Percentiles rank a stretch among this genome's conserved stretches.
These are phyloP conservation scores for Lipomyces mesembrius DNA, from an alignment of 805 yeast species.

Conservation along the genomic window DNA sequence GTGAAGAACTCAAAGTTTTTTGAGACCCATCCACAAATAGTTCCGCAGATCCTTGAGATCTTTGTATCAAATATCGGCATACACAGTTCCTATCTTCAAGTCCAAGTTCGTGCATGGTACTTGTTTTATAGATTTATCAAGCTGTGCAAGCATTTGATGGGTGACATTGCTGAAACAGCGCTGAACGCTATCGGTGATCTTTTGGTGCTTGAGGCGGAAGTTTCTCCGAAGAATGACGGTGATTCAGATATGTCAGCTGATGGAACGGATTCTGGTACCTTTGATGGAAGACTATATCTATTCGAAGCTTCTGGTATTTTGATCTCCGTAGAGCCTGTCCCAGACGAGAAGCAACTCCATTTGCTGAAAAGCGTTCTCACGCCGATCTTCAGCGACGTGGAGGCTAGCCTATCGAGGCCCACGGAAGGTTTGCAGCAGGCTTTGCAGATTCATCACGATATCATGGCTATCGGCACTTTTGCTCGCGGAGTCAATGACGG, in stretches of 20 bases:
- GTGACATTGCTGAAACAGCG: slow-evolving; percentile 61
- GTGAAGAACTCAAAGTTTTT: slow-evolving; percentile 76
- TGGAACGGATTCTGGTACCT: slow-evolving; percentile 56
- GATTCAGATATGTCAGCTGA: slow-evolving; percentile 58
- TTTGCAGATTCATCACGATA: slow-evolving; percentile 80
- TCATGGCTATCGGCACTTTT: slow-evolving; percentile 88
- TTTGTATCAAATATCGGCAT: slow-evolving; percentile 83
- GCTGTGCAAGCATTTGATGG: slow-evolving; percentile 68
- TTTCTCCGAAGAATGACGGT: slow-evolving; percentile 44
- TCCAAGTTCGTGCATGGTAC: slow-evolving; percentile 87
- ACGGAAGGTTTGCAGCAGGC: slow-evolving; percentile 53
- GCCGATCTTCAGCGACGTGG: slow-evolving; percentile 75
- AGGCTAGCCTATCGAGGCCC: slow-evolving; percentile 58
- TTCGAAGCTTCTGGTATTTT: slow-evolving; percentile 87
- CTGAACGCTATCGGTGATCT: slow-evolving; percentile 63
- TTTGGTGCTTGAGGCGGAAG: slow-evolving; percentile 64
- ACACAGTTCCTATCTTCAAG: slow-evolving; percentile 72
- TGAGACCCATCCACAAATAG: slow-evolving; percentile 51
- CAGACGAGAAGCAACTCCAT: slow-evolving; percentile 49
- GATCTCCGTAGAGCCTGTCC: slow-evolving; percentile 53
- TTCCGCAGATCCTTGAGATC: slow-evolving; percentile 68
- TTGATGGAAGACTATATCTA: slow-evolving; percentile 78
- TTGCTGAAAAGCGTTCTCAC: slow-evolving; percentile 58
- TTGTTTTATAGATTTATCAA: slow-evolving; percentile 81
- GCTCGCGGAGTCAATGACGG: slow-evolving; percentile 78